Evolutionary conservation across 768 basidiomycete species (phyloP).

Genomic region (Leccinum subtestaceum): DNA sequence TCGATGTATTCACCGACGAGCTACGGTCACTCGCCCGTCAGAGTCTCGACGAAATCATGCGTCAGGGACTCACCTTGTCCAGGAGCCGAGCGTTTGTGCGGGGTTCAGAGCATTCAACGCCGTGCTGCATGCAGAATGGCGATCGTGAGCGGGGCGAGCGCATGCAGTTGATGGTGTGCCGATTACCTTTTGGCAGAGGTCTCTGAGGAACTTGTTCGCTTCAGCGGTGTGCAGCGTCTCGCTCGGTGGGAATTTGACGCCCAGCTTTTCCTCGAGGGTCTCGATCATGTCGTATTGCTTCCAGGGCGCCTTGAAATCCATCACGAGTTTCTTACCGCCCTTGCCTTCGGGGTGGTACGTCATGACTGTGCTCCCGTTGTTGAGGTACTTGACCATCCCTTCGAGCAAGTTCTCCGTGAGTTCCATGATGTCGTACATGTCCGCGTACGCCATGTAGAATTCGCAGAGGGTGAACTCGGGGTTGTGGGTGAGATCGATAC

Average conservation of each 20-base stretch:
- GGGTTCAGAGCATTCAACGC: conserved; percentile 95
- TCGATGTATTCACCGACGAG: conserved; percentile 99
- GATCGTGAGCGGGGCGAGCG: neutral
- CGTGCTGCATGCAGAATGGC: conserved; percentile 57
- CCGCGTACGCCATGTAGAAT: conserved; percentile 99
- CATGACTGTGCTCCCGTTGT: conserved; percentile 74
- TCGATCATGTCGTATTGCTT: conserved; percentile 98
- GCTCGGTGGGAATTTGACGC: conserved; percentile 89
- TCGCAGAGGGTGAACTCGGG: conserved; percentile 99
- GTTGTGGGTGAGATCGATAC: conserved; percentile 98
- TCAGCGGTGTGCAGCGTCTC: conserved; percentile 85
- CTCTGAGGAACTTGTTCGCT: conserved; percentile 85
- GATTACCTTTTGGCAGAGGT: conserved; percentile 76
- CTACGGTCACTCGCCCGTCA: conserved; percentile 34
- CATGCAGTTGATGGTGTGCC: neutral
- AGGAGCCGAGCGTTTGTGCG: conserved; percentile 92
- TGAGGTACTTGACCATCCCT: conserved; percentile 86
- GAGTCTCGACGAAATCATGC: neutral
- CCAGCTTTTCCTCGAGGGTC: conserved; percentile 92
- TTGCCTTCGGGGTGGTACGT: conserved; percentile 93
- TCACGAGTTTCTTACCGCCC: conserved; percentile 67
- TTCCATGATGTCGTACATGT: conserved; percentile 99
- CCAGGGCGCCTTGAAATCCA: conserved; percentile 94
- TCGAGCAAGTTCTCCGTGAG: conserved; percentile 89
- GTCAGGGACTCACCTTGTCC: conserved; percentile 68